A percentile compares a stretch with the other conserved stretches of the same genome.
These are phyloP conservation scores for Willaertia magna DNA, from an alignment of 208 protist genomes.

Conservation along the genomic window DNA sequence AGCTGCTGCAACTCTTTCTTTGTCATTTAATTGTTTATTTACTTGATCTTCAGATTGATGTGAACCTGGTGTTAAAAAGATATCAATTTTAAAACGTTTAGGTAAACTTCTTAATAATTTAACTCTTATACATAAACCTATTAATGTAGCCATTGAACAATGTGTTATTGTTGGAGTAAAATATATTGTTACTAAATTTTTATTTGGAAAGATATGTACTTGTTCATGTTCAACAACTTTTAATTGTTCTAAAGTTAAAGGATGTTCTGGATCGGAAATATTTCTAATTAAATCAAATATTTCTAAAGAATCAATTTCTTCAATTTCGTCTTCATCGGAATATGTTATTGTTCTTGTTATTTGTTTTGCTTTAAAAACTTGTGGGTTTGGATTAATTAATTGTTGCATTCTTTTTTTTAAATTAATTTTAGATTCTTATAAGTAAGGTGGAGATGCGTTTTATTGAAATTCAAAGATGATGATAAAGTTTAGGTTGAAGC, in stretches of 20 bases:
- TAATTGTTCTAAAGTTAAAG: conserved; percentile 93
- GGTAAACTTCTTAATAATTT: conserved; percentile 86
- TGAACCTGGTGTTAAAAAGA: conserved; percentile 72
- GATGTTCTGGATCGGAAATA: conserved; percentile 96
- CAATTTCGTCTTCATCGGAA: neutral
- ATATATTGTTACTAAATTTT: conserved; percentile 54
- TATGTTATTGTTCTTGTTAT: neutral
- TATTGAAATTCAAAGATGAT: too few species aligned
- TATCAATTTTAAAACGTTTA: conserved; percentile 76
- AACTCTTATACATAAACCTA: conserved; percentile 88
- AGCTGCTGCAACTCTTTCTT: conserved; percentile 93
- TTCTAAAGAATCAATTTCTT: neutral
- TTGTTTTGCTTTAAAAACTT: neutral
- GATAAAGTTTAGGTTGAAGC: too few species aligned
- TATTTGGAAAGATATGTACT: conserved; percentile 65
- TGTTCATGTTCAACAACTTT: conserved; percentile 68
- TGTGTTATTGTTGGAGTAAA: conserved; percentile 97
- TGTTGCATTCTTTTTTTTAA: too few species aligned
- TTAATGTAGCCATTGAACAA: conserved; percentile 94
- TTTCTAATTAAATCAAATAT: conserved; percentile 83
- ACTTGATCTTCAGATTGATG: conserved; percentile 84
- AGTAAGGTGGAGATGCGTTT: too few species aligned
- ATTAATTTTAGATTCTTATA: too few species aligned
- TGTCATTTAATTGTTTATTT: conserved; percentile 98
- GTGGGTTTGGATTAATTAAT: neutral